Evolutionary conservation across 371 early-diverging fungal species (phyloP), one percentile per base, ranked within the genome.

Genomic region (Sporodiniella umbellata): DNA sequence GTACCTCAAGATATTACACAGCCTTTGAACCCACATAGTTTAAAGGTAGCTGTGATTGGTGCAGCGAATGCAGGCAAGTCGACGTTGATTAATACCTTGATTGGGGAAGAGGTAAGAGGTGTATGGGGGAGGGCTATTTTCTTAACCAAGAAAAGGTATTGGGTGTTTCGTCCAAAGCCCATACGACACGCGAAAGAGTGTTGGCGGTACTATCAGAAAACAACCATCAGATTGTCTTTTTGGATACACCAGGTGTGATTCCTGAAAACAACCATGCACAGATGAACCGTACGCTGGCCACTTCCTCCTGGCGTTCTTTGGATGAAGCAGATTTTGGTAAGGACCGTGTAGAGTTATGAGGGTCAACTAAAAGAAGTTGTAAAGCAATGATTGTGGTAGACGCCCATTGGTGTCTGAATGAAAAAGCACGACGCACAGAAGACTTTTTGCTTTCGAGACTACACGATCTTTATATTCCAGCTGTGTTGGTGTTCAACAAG

Each of bases 1-100:
- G 68, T 75, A 0, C 25, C 56, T 15, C 48, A 55, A 22, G 46
- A 65, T 2, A 30, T 87, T 25, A 45, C 54, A 38, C 91, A 90
- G 58, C 91, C 91, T 12, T 57, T 42, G 4, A 66, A 86, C 40
- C 78, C 91, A 0, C 79, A 83, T 37, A 53, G 83, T 12, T 56
- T 79, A 11, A 82, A 83, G 53, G 73, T 86, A 22, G 85, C 84
- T 22, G 58, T 89, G 2, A 58, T 90, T 17, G 91, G 89, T n/a
- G 79, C 86, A 17, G 84, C 91, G 24, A 90, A 90, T 60, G 86
- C 85, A 3, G 91, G 91, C 19, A 90, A 90, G 52, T 90, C 91
- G 1, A 89, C 91, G 5, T 52, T 90, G 30, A 67, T 89, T 8
- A 90, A 90, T 60, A 60, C 70, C n/a, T 63, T 90, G 19, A 70